Evolutionary conservation across 139 green algal genomes (phyloP).

Genomic region (Trebouxia sp.): DNA sequence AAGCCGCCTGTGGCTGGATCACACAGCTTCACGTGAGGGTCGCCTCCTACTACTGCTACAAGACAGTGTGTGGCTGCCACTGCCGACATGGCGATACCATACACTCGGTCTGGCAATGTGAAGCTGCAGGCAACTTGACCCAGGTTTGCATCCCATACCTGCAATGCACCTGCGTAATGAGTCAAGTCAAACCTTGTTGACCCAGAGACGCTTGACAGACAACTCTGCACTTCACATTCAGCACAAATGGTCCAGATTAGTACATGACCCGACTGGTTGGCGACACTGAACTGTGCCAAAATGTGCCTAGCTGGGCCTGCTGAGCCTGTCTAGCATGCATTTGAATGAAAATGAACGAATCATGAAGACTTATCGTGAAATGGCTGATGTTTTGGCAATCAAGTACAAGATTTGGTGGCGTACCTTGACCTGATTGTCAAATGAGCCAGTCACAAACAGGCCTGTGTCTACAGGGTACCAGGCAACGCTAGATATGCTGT

Average conservation of each 20-base stretch:
- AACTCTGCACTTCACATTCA: too few species aligned
- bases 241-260: too few species aligned
- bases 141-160: slow-evolving; percentile 82
- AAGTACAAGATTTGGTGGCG: not conserved
- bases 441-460: slow-evolving; percentile 71
- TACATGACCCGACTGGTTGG: too few species aligned
- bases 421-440: slow-evolving; percentile 67
- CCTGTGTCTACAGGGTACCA: slow-evolving; percentile 92
- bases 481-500: slow-evolving; percentile 47
- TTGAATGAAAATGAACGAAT: not conserved
- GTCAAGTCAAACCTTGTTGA: too few species aligned
- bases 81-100: slow-evolving; percentile 69
- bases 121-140: slow-evolving; percentile 62
- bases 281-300: too few species aligned
- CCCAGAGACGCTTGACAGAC: too few species aligned
- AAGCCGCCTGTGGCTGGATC: slow-evolving; percentile 70
- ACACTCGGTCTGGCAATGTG: slow-evolving; percentile 61
- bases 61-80: slow-evolving; percentile 64
- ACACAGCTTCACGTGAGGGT: slow-evolving; percentile 64
- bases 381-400: not conserved
- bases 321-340: too few species aligned
- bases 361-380: too few species aligned
- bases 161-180: not conserved
- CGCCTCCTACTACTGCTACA: slow-evolving; percentile 55
- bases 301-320: too few species aligned